Conservation (phyloP, 176 grass and related monocot genomes). For the Lolium rigidum region DNA sequence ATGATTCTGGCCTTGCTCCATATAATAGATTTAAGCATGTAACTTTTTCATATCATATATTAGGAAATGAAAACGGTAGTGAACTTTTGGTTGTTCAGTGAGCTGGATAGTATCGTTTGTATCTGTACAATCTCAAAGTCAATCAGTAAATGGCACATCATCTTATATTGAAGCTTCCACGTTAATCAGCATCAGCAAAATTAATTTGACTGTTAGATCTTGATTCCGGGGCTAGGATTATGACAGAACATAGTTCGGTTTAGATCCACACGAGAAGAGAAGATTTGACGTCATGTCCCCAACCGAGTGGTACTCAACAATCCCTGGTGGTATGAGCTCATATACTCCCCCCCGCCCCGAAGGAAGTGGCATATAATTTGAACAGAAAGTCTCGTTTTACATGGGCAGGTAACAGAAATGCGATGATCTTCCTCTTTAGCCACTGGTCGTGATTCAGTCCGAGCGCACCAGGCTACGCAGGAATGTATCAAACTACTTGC, state of each 20-base stretch:
- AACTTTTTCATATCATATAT: background rate
- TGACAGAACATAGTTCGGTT: background rate
- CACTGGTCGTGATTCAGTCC: no score
- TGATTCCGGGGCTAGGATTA: background rate
- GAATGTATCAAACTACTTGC: background rate
- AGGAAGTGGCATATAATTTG: no score
- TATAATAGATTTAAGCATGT: constrained; percentile 11
- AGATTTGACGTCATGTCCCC: background rate
- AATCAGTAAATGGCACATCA: background rate
- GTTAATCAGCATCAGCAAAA: background rate
- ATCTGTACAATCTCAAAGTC: background rate
- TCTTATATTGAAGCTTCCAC: background rate
- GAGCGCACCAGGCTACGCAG: no score
- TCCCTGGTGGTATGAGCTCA: no score
- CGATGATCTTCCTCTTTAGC: no score
- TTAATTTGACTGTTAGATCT: background rate
- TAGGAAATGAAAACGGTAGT: background rate
- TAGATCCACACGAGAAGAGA: background rate
- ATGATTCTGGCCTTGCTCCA: background rate
- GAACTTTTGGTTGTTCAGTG: background rate
- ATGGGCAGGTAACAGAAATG: no score
- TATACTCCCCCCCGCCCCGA: no score
- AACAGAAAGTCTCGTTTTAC: no score
- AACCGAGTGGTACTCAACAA: background rate
- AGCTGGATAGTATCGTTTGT: background rate